Evolutionary conservation across 768 basidiomycete species (phyloP).

Genomic region (Clathrus columnatus): DNA sequence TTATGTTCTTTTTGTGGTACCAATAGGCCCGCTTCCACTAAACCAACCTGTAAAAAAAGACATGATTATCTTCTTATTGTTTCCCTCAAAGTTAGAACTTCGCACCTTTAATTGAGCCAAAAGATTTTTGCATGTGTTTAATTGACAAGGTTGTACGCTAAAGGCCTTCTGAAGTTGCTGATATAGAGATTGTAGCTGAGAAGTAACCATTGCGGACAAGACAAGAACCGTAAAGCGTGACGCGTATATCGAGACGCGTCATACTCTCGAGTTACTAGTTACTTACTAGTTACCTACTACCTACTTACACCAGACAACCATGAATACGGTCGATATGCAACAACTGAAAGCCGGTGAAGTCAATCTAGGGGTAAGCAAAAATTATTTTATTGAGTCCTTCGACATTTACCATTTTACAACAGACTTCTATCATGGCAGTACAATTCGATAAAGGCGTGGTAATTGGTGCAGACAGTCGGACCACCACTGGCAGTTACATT

Average conservation of each 20-base stretch:
- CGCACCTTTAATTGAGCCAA: constrained; percentile 70
- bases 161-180: constrained; percentile 62
- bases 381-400: not conserved
- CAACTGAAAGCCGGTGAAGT: constrained; percentile 92
- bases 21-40: constrained; percentile 70
- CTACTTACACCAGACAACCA: constrained; percentile 33
- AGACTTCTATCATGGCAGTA: constrained; percentile 99
- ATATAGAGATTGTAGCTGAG: constrained; percentile 52
- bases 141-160: constrained; percentile 52
- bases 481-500: constrained; percentile 94
- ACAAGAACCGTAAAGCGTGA: constrained; percentile 16
- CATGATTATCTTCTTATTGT: not conserved
- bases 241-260: constrained; percentile 46
- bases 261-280: constrained; percentile 25
- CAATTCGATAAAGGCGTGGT: constrained; percentile 93
- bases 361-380: constrained; percentile 81
- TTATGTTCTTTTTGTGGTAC: constrained; percentile 61
- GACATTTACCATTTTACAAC: constrained; percentile 7
- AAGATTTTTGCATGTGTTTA: constrained; percentile 53
- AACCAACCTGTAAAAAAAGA: constrained; percentile 44
- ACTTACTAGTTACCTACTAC: constrained; percentile 14
- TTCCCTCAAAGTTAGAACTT: not conserved
- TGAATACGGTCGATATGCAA: constrained; percentile 64
- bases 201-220: constrained; percentile 36
- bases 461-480: constrained; percentile 94